phyloP scores from a whole-genome alignment of 768 basidiomycete genomes.

The Piloderma croceum region DNA sequence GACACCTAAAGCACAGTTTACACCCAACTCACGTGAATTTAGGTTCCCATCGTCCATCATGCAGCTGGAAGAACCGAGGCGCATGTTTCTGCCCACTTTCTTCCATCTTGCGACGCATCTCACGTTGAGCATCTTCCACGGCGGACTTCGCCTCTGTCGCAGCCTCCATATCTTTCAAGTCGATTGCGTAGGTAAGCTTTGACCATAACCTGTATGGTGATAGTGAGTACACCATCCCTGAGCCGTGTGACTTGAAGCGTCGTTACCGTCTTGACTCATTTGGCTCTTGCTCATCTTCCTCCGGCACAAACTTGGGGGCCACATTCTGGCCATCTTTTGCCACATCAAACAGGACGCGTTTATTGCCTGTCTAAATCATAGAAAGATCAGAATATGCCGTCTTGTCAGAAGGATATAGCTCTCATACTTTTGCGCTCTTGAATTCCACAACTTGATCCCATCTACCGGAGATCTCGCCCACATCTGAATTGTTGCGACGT shows the following conservation, averaged over 20 bases:
- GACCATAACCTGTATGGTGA: slow-evolving; percentile 61
- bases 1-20: too few species aligned
- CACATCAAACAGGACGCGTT: slow-evolving; percentile 81
- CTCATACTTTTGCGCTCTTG: slow-evolving; percentile 59
- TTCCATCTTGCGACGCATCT: slow-evolving; percentile 67
- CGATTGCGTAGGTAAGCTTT: slow-evolving; percentile 79
- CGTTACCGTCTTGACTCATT: slow-evolving; percentile 83
- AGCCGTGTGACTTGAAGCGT: too few species aligned
- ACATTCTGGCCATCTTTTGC: slow-evolving; percentile 65
- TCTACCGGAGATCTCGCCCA: slow-evolving; percentile 84
- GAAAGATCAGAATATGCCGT: not conserved
- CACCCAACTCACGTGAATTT: slow-evolving; percentile 65
- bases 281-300: slow-evolving; percentile 81
- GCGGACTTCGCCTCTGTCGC: slow-evolving; percentile 86
- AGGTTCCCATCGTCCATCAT: slow-evolving; percentile 78
- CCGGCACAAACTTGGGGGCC: slow-evolving; percentile 77
- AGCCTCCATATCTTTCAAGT: slow-evolving; percentile 85
- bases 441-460: slow-evolving; percentile 93
- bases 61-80: slow-evolving; percentile 77
- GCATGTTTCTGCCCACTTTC: slow-evolving; percentile 62
- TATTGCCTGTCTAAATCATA: slow-evolving; percentile 50
- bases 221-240: not conserved
- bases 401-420: too few species aligned
- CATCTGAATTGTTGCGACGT: slow-evolving; percentile 53
- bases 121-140: slow-evolving; percentile 91